Base-by-base conservation (phyloP, 176 grass and related monocot species). In the Secale cereale region DNA sequence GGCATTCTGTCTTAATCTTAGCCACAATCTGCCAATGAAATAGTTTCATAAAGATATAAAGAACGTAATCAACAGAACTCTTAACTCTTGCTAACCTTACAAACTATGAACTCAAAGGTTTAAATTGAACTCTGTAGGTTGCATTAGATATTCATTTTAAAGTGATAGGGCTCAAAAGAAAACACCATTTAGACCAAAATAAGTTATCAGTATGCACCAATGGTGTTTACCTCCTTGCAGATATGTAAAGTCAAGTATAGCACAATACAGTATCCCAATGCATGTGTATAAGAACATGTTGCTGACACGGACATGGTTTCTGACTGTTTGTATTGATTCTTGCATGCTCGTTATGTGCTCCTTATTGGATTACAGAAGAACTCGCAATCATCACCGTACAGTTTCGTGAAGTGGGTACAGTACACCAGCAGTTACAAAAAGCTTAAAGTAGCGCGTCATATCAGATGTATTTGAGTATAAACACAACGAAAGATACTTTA, bases 11-110 rank as follows among this genome's bases (percentile, higher is more conserved):
- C 86, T 91, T 92, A 70, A 99, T 83, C 66, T 70, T 88, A 89
- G 77, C 92, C 61, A 96, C 97, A 88, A 99, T 96, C 97, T 99
- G 85, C 54, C 84, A 79, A 32, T 72, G 32, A 72, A 89, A 96
- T 77, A 72, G 59, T 60, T 82, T 59, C 64, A 87, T 71, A 19
- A 76, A 70, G 15, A 22, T 80, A 62, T 32, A 56, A 64, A 64
- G 37, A 59, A 78, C 39, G 73, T 17, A 84, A 32, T 65, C 33
- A 66, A 39, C n/a, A 45, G 12, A 67, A 62, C 28, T 82, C 28
- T 41, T 28, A 76, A 41, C 19, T 46, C 33, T 19, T 32, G 81
- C 46, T 68, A 60, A 48, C 72, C 83, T 76, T 16, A 35, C 48
- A 81, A 87, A n/a, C 0, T 76, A 69, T 74, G 50, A 40, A 78